phyloP scores from a whole-genome alignment of 192 early-diverging fungal genomes.

The Entrophospora sp. region DNA sequence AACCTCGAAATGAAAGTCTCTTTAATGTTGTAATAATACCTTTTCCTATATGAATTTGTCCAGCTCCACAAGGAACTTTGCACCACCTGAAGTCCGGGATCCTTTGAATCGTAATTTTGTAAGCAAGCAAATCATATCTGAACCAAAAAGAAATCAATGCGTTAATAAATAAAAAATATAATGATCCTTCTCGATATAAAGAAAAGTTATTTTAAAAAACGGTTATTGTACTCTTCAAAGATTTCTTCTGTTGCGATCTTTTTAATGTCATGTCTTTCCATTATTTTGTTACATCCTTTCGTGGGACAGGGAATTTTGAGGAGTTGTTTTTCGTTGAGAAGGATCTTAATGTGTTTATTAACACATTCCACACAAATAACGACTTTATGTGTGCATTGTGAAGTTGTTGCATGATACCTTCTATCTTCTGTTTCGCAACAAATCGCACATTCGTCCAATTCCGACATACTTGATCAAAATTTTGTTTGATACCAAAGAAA shows the following conservation, averaged over 20 bases:
- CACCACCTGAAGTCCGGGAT: neutral
- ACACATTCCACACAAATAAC: neutral
- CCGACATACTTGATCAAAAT: neutral
- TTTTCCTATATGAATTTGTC: constrained; percentile 6
- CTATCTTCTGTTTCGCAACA: neutral
- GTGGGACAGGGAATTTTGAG: neutral
- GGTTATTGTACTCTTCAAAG: neutral
- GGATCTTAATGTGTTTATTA: neutral
- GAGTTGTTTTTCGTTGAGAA: neutral
- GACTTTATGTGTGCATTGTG: neutral
- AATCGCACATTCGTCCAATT: neutral
- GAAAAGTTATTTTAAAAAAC: neutral
- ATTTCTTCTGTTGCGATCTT: neutral
- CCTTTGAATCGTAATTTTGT: neutral
- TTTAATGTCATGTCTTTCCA: neutral
- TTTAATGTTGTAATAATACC: neutral
- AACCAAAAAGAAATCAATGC: neutral
- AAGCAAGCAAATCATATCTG: neutral
- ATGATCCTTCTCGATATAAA: too few relatives aligned
- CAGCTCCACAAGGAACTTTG: neutral
- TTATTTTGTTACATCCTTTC: neutral
- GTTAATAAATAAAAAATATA: too few relatives aligned
- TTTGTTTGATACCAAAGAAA: too few relatives aligned
- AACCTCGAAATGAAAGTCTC: neutral
- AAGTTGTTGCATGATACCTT: neutral